phyloP scores from a whole-genome alignment of 352 stramenopile genomes.

The Phytophthora tubulina region DNA sequence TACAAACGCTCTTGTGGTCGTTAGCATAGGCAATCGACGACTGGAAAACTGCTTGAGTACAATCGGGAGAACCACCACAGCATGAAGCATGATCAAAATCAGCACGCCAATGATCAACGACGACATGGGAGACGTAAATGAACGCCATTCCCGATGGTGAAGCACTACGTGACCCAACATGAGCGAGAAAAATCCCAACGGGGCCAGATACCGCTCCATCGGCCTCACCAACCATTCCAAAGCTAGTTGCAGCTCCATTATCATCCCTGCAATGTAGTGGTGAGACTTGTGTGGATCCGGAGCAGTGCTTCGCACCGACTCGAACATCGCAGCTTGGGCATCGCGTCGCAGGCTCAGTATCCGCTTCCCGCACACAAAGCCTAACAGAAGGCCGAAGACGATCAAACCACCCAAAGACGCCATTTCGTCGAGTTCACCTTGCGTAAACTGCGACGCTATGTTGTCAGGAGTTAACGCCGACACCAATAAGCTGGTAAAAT shows the following conservation, averaged over 20 bases:
- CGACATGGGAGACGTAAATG: conserved; percentile 42
- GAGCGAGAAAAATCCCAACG: conserved; percentile 51
- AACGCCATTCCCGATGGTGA: conserved; percentile 55
- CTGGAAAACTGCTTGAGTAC: conserved; percentile 37
- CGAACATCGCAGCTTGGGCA: conserved; percentile 38
- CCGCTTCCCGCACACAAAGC: conserved; percentile 28
- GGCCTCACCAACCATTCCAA: conserved; percentile 56
- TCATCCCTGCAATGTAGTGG: conserved; percentile 51
- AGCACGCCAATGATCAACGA: conserved; percentile 52
- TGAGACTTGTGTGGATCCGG: conserved; percentile 35
- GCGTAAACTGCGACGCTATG: conserved; percentile 4
- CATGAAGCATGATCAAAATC: conserved; percentile 43
- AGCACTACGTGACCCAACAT: conserved; percentile 48
- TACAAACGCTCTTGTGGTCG: conserved; percentile 37
- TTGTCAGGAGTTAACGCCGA: conserved; percentile 24
- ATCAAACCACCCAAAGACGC: conserved; percentile 24
- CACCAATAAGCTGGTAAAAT: conserved; percentile 20
- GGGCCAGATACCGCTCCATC: conserved; percentile 46
- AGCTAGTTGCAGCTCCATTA: conserved; percentile 60
- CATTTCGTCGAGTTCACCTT: conserved; percentile 13
- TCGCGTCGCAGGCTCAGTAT: conserved; percentile 31
- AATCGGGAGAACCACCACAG: conserved; percentile 44
- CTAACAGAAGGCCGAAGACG: conserved; percentile 11
- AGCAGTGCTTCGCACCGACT: conserved; percentile 18
- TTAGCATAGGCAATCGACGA: not conserved